Evolutionary conservation across 805 yeast species (phyloP).

Genomic region (Saccharomyces mikatae): DNA sequence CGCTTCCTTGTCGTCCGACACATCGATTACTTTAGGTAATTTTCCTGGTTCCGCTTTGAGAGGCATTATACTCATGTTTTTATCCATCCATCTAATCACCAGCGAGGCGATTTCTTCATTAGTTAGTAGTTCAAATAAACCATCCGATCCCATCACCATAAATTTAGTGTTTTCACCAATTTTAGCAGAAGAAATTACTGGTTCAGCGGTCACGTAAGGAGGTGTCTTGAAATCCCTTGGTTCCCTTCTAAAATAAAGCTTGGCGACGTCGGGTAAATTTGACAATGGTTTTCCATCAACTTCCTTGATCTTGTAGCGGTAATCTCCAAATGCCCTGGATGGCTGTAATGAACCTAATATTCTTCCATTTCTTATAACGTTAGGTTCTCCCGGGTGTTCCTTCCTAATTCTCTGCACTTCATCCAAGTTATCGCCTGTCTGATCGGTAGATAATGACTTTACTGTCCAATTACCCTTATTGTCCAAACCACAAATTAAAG

Average conservation of each 20-base stretch:
- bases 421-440: conserved; percentile 83
- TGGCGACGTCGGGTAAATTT: conserved; percentile 68
- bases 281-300: conserved; percentile 34
- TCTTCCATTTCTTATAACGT: conserved; percentile 77
- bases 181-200: conserved; percentile 77
- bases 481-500: conserved; percentile 68
- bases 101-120: conserved; percentile 89
- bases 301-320: conserved; percentile 77
- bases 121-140: conserved; percentile 81
- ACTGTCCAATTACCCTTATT: conserved; percentile 77
- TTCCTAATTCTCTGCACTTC: conserved; percentile 75
- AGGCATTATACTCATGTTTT: conserved; percentile 31
- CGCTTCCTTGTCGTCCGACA: conserved; percentile 47
- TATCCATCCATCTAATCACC: conserved; percentile 89
- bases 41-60: conserved; percentile 25
- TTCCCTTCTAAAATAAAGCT: conserved; percentile 71
- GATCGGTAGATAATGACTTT: conserved; percentile 77
- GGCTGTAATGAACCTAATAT: conserved; percentile 92
- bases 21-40: conserved; percentile 56
- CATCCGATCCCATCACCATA: conserved; percentile 89
- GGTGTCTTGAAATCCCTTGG: conserved; percentile 77
- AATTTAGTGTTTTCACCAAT: conserved; percentile 69
- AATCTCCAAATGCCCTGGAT: conserved; percentile 94
- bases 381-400: conserved; percentile 89
- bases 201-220: conserved; percentile 96